Percentiles rank a stretch among this genome's conserved stretches.
phyloP scores from a whole-genome alignment of 2,329 filamentous ascomycete genomes.

The Teratosphaeria zuluensis region DNA sequence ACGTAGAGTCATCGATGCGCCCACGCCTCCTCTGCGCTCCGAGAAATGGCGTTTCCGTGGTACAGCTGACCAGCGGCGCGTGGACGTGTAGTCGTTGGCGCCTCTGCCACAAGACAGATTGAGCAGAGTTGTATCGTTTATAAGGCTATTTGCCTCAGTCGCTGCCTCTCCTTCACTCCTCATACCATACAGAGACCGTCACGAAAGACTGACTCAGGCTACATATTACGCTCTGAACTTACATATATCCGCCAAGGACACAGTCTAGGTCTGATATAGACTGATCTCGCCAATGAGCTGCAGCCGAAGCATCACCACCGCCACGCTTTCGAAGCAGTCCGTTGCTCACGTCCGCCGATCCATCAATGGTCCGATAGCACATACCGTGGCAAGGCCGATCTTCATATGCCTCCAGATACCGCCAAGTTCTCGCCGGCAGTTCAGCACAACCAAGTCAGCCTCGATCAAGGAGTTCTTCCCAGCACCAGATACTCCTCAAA shows the following conservation, averaged over 20 bases:
- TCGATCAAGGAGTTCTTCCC: constrained; percentile 39
- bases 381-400: constrained; percentile 20
- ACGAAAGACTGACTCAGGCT: background rate
- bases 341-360: constrained; percentile 29
- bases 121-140: background rate
- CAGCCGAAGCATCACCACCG: constrained; percentile 14
- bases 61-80: background rate
- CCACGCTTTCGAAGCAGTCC: constrained; percentile 27
- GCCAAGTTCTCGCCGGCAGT: constrained; percentile 24
- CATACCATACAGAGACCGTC: background rate
- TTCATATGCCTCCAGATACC: constrained; percentile 23
- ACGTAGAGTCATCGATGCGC: background rate
- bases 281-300: constrained; percentile 16
- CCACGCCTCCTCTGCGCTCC: background rate
- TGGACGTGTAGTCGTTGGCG: background rate
- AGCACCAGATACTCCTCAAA: constrained; percentile 33
- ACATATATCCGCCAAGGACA: background rate
- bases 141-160: background rate
- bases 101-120: background rate
- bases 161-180: background rate
- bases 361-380: constrained; percentile 23
- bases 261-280: background rate
- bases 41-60: background rate
- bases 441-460: constrained; percentile 29
- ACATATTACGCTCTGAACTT: background rate